Conservation (phyloP, 2,329 filamentous ascomycete genomes). For the Hymenotorrendiella dingleyae region DNA sequence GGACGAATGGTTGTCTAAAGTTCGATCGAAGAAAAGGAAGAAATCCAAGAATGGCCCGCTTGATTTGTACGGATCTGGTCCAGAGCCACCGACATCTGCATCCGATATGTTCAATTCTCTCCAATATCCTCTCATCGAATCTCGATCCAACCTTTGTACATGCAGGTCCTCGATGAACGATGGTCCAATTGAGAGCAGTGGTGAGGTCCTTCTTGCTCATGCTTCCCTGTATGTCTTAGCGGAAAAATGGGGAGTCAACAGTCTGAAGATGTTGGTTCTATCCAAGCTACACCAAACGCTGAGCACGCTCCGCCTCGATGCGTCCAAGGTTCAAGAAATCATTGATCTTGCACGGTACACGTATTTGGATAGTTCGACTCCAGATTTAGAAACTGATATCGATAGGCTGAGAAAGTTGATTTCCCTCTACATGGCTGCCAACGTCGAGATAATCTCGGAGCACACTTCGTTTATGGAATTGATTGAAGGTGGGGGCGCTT, state of each 20-base stretch:
- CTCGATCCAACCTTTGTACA: constrained; percentile 12
- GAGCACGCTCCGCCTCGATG: constrained; percentile 13
- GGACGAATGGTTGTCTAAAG: constrained; percentile 3
- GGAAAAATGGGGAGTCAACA: constrained; percentile 16
- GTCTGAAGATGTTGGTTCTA: constrained; percentile 17
- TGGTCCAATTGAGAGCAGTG: constrained; percentile 11
- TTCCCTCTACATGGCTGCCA: constrained; percentile 12
- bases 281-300: constrained; percentile 16
- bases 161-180: constrained; percentile 9
- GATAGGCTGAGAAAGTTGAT: constrained; percentile 15
- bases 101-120: constrained; percentile 14
- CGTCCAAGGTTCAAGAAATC: constrained; percentile 15
- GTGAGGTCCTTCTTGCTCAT: constrained; percentile 16
- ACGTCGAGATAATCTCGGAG: constrained; percentile 14
- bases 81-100: constrained; percentile 10
- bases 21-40: constrained; percentile 13
- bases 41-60: constrained; percentile 13
- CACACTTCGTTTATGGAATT: constrained; percentile 15
- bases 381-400: constrained; percentile 16
- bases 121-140: constrained; percentile 16
- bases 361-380: constrained; percentile 14
- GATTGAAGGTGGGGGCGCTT: constrained; percentile 14
- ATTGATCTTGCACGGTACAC: constrained; percentile 13
- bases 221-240: constrained; percentile 18
- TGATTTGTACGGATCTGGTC: constrained; percentile 8